Conservation (phyloP, 176 grass and related monocot genomes). For the Carex cristatella region DNA sequence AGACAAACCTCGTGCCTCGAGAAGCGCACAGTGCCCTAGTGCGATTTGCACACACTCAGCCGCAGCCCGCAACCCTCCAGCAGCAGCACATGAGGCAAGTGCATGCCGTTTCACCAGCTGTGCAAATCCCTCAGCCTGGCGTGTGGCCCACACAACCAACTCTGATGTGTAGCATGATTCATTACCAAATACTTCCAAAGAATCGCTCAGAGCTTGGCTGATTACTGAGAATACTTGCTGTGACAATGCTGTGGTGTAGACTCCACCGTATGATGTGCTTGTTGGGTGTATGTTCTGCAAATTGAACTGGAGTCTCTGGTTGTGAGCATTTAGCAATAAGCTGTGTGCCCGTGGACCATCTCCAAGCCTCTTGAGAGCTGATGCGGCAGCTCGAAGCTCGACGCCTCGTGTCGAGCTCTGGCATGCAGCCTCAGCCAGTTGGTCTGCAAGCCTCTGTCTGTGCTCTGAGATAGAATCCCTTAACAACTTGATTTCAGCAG, state of each 20-base stretch:
- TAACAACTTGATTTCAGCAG: slow-evolving; percentile 44
- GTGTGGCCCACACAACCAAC: slow-evolving; percentile 82
- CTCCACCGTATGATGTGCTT: slow-evolving; percentile 87
- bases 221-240: slow-evolving; percentile 92
- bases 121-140: slow-evolving; percentile 63
- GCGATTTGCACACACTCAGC: slow-evolving; percentile 95
- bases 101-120: slow-evolving; percentile 83
- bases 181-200: slow-evolving; percentile 87
- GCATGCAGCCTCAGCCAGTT: slow-evolving; percentile 88
- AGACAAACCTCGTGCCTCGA: slow-evolving; percentile 75
- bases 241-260: slow-evolving; percentile 82
- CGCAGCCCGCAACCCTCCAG: slow-evolving; percentile 85
- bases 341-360: slow-evolving; percentile 90
- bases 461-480: slow-evolving; percentile 52
- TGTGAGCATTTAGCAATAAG: slow-evolving; percentile 76
- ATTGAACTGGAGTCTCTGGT: slow-evolving; percentile 88
- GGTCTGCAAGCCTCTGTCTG: slow-evolving; percentile 77
- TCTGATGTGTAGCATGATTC: slow-evolving; percentile 76
- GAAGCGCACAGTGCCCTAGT: slow-evolving; percentile 80
- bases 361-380: slow-evolving; percentile 94
- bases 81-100: slow-evolving; percentile 85
- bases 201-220: slow-evolving; percentile 83
- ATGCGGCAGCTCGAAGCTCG: slow-evolving; percentile 90
- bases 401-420: slow-evolving; percentile 83
- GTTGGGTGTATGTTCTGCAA: slow-evolving; percentile 93